A percentile compares a stretch with the other conserved stretches of the same genome.
Conservation (phyloP, 1,139 yeast genomes). For the Saccharomyces hybrid region DNA sequence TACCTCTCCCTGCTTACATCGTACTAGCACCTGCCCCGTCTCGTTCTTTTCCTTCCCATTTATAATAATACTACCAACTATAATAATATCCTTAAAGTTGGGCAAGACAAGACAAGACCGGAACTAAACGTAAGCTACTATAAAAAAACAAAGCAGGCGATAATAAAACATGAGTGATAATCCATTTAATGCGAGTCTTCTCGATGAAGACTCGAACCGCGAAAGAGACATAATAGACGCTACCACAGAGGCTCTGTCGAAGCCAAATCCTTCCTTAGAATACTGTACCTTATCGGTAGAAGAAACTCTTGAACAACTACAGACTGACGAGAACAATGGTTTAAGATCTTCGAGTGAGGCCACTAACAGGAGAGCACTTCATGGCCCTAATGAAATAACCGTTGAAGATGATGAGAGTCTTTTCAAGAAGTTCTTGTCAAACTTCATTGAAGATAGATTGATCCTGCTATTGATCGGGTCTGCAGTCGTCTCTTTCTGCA, state of each 20-base stretch:
- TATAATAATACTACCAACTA: background rate
- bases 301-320: conserved; percentile 53
- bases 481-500: conserved; percentile 71
- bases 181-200: conserved; percentile 27
- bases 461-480: conserved; percentile 81
- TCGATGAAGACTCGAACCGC: conserved; percentile 5
- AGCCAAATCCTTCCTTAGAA: conserved; percentile 31
- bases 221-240: conserved; percentile 9
- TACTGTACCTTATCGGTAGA: conserved; percentile 53
- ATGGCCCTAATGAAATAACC: conserved; percentile 43
- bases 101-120: background rate
- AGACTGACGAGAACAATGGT: conserved; percentile 55
- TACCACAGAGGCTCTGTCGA: conserved; percentile 22
- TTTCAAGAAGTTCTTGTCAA: conserved; percentile 58
- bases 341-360: conserved; percentile 63
- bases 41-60: background rate
- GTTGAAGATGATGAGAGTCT: conserved; percentile 37
- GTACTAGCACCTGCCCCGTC: background rate
- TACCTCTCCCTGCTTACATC: background rate
- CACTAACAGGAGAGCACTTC: conserved; percentile 56
- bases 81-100: background rate
- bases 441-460: conserved; percentile 82
- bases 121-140: background rate
- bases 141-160: background rate
- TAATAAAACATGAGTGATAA: conserved; percentile 23